Base-by-base conservation (phyloP, 108 stramenopile species). In the Skeletonema tropicum region DNA sequence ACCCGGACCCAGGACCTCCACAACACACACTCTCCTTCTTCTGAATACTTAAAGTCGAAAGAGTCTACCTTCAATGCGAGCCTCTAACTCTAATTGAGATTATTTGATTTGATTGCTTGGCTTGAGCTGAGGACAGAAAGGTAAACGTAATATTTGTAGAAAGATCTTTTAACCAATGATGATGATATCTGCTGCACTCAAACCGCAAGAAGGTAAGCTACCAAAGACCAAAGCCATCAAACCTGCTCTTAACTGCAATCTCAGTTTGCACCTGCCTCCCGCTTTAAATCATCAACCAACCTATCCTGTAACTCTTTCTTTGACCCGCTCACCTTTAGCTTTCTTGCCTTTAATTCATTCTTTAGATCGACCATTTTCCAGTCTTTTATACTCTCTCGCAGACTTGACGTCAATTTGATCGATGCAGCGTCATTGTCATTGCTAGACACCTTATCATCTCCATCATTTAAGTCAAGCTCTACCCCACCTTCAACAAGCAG, bases 251-350 rank as follows among this genome's bases (percentile, higher is more conserved):
- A 2, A n/a, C 4, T 8, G 7, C 9, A 0, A 7, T 23, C 2
- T 55, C 23, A 55, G 21, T 9, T 55, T 1, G 49, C 14, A 14
- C 74, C 86, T 31, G 74, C 77, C 48, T 88, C 91, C 10, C 80
- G 75, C 79, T 83, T 86, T n/a, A 93, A 70, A 30, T 74, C 88
- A 36, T 75, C 52, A 12, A 90, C 79, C 30, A 93, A 68, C 57
- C 88, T 64, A 66, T 88, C 79, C 68, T 77, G 78, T 39, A 93
- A 70, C 9, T 73, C 87, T 60, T 83, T 70, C 62, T 93, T 93
- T 23, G 84, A 86, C 6, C 92, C 92, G 35, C 61, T 76, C 6
- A 80, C 60, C 42, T 67, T 77, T 57, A 89, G 35, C 36, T 85
- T 89, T 15, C 87, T 71, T 39, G 77, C 73, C 55, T 77, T 82